Base-by-base conservation (phyloP, 2,329 filamentous ascomycete genomes). In the Sodiomyces alkalinus region DNA sequence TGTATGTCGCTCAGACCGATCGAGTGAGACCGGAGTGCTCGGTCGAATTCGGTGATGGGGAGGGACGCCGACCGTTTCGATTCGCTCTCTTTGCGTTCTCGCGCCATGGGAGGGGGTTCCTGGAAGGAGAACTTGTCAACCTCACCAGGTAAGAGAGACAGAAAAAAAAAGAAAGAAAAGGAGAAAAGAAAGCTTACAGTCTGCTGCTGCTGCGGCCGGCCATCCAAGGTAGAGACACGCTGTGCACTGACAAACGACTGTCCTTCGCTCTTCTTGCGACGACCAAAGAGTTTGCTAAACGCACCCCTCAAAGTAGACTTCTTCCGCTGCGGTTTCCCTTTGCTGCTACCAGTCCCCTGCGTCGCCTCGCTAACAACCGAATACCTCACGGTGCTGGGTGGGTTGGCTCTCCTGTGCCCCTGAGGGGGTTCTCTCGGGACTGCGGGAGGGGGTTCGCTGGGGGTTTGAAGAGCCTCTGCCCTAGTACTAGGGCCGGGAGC, bases 11-110 rank as follows among this genome's bases (percentile, higher is more conserved):
- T 60, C 2, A 62, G 61, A 2, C 68, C 64, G 22, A 73, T 52
- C 2, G 71, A 74, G 42, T 76, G 70, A 9, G 71, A 75, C 24
- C 69, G 59, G 20, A 76, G 44, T 2, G 71, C 70, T 23, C 64
- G 58, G 35, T 72, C 67, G 35, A 63, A 70, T 39, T 76, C 70
- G 25, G 62, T 69, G 28, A 74, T 59, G 7, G 70, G 70, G 18
- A 74, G 41, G 5, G 72, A 74, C 4, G 58, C 57, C 6, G 70
- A 69, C 31, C 69, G 63, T 41, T 72, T 68, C 12, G 56, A 49
- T 35, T 59, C 59, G 33, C 26, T 41, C 28, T 50, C 51, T 26
- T 46, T 52, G 22, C 35, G 35, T 38, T 27, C 39, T 36, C 43
- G 50, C 35, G 37, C 49, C 29, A 53, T 44, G 22, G 47, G 52